Evolutionary conservation across 208 protist species (phyloP).

Genomic region (Vickermania ingenoplastis): DNA sequence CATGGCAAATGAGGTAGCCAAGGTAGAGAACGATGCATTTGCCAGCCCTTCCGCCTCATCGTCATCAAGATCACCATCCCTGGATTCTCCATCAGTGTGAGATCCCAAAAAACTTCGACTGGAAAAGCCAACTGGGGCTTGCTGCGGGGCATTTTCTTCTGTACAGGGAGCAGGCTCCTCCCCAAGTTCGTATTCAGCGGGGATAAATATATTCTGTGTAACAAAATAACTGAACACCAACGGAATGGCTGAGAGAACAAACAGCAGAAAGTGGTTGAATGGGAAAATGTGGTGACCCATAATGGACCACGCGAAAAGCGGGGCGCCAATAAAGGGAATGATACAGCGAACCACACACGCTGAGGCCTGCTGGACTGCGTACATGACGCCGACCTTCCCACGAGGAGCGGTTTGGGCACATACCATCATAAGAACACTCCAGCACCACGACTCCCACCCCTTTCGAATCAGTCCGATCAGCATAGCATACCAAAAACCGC

Average conservation of each 20-base stretch:
- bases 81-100: background rate
- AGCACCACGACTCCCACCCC: constrained; percentile 47
- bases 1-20: constrained; percentile 33
- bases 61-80: constrained; percentile 5
- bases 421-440: constrained; percentile 45
- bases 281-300: constrained; percentile 24
- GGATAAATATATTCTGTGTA: constrained; percentile 8
- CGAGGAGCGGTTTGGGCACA: constrained; percentile 47
- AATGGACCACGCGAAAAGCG: constrained; percentile 78
- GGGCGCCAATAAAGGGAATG: constrained; percentile 48
- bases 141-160: background rate
- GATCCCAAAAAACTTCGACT: background rate
- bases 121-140: background rate
- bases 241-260: constrained; percentile 42
- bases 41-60: constrained; percentile 11
- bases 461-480: constrained; percentile 33
- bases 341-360: constrained; percentile 49
- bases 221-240: constrained; percentile 18
- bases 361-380: constrained; percentile 64
- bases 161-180: background rate
- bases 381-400: constrained; percentile 53
- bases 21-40: constrained; percentile 31
- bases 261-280: constrained; percentile 65
- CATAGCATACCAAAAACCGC: constrained; percentile 33
- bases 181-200: constrained; percentile 2